phyloP scores from a whole-genome alignment of 306 rosid genomes.

The Hippophae tibetana region DNA sequence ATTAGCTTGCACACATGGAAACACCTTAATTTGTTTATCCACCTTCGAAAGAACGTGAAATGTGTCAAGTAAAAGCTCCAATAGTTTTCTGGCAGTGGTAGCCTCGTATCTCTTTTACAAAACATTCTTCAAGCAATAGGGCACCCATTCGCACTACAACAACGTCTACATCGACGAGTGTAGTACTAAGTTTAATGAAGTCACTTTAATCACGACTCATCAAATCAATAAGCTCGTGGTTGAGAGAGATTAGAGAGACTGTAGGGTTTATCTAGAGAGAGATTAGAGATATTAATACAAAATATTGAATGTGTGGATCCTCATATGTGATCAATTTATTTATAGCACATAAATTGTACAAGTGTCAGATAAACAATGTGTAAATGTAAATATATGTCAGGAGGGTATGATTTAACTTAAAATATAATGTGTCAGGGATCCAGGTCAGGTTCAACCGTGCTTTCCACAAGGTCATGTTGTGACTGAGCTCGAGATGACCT shows the following conservation, averaged over 20 bases:
- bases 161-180: conserved; percentile 74
- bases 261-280: conserved; percentile 35
- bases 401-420: too few species aligned
- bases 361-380: too few species aligned
- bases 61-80: conserved; percentile 70
- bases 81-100: conserved; percentile 57
- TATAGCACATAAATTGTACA: too few species aligned
- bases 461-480: too few species aligned
- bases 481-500: too few species aligned
- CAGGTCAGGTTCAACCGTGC: too few species aligned
- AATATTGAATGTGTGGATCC: too few species aligned
- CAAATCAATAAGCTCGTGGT: conserved; percentile 75
- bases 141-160: conserved; percentile 84
- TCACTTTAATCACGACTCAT: conserved; percentile 84
- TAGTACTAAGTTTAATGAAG: conserved; percentile 79
- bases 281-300: too few species aligned
- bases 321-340: too few species aligned
- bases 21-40: conserved; percentile 85
- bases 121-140: conserved; percentile 58
- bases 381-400: too few species aligned
- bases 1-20: conserved; percentile 76
- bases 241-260: conserved; percentile 62
- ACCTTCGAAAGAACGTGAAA: conserved; percentile 87
- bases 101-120: conserved; percentile 69
- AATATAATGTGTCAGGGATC: too few species aligned